Base-by-base conservation (phyloP, 805 yeast genomes). In the Metschnikowia bowlesiae region DNA sequence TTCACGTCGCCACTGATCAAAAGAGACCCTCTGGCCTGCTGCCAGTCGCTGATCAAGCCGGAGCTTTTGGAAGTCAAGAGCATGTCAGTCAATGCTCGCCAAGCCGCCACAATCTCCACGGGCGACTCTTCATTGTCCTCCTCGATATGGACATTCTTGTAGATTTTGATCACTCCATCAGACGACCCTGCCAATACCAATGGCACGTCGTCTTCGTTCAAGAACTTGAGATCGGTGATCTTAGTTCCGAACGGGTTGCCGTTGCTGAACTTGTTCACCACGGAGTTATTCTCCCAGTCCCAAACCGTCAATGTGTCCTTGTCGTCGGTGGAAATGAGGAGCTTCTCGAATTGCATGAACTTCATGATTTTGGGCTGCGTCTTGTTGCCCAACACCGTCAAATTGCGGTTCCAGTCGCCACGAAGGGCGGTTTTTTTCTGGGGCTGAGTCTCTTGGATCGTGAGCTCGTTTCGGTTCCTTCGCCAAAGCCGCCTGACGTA, bases 1-100 rank as follows among this genome's bases (percentile, higher is more conserved):
- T 91, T 88, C 8, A 89, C 96, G 71, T 94, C 98, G 42, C 99
- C 99, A 38, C 96, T 90, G 1, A 88, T 96, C 48, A 92, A 71
- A 36, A 94, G 71, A 0, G 96, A 82, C 0, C 99, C 99, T 53
- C 97, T 74, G 41, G 94, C 85, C 63, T 94, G 99, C 66, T 92
- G 98, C 99, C 99, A 94, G 58, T 94, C 98, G 9, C 91, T 82
- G 16, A 89, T 78, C 47, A 92, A 71, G 3, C 97, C 97, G 13
- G 89, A 82, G 29, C 90, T 84, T 60, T 88, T 78, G 28, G 92
- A 87, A 0, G 96, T 85, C 28, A 89, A 74, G 14, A 89, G 69
- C 62, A 92, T 75, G 64, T 91, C 97, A 0, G 96, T 86, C 51
- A 94, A 74, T 0, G 96, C 97, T 64, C 97, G 79, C 97, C 98